These are phyloP conservation scores for Leishmania tarentolae DNA, from an alignment of 208 protist species.

Conservation along the genomic window DNA sequence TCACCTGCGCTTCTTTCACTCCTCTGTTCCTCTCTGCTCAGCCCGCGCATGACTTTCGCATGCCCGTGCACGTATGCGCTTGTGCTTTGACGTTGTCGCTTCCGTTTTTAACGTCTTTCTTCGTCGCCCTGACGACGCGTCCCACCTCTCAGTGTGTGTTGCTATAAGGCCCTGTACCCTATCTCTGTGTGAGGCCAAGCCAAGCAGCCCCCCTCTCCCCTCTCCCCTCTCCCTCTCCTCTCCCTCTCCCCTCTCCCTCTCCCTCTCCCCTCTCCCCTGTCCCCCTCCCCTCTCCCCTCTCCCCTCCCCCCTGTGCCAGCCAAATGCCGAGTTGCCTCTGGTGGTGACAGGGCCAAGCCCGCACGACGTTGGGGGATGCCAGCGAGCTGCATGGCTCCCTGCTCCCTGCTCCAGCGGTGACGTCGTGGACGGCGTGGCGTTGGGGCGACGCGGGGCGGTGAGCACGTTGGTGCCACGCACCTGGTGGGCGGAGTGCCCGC, in stretches of 20 bases:
- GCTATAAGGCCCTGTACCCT: no score
- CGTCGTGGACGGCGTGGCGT: neutral
- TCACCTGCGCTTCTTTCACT: no score
- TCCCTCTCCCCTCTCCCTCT: no score
- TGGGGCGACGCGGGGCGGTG: neutral
- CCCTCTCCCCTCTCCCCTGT: no score
- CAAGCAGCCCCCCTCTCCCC: neutral
- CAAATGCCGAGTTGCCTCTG: neutral
- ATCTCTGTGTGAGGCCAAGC: neutral
- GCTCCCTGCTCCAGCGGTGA: no score
- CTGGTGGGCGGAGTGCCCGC: neutral
- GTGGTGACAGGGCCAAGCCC: neutral
- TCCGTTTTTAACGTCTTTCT: neutral
- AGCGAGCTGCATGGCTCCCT: no score
- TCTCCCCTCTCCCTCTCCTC: no score
- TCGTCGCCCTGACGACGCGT: neutral
- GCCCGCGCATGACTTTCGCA: neutral
- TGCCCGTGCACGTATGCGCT: neutral
- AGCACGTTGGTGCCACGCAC: neutral
- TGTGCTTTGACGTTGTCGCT: neutral
- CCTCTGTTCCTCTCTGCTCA: no score
- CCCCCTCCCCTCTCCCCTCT: no score
- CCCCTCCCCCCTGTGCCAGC: neutral
- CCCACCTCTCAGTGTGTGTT: neutral
- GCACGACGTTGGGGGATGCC: neutral